These are phyloP conservation scores for Paramecium octaurelia DNA, from an alignment of 73 alveolate species.

Conservation along the genomic window DNA sequence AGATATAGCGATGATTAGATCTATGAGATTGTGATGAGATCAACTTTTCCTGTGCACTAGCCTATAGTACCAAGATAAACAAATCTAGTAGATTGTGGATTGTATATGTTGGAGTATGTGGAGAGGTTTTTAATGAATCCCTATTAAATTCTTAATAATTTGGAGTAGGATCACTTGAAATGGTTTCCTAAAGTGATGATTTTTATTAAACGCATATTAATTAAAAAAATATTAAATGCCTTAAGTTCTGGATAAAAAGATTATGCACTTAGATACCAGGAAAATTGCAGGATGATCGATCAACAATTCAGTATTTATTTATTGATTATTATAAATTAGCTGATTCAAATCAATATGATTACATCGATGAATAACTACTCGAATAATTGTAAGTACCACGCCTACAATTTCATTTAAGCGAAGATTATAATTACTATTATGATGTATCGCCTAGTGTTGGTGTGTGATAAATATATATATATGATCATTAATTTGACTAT, in stretches of 20 bases:
- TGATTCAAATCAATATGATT: not conserved
- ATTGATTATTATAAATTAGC: not conserved
- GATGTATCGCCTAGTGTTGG: not conserved
- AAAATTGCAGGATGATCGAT: not conserved
- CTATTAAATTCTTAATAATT: not conserved
- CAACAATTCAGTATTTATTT: not conserved
- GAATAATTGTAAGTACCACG: constrained; percentile 14
- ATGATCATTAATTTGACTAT: not conserved
- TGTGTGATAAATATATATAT: not conserved
- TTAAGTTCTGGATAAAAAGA: constrained; percentile 25
- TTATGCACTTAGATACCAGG: not conserved
- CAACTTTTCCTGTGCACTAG: not conserved
- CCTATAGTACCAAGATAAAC: constrained; percentile 57
- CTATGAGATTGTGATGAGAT: not conserved
- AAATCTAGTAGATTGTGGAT: constrained; percentile 62
- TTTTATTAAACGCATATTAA: constrained; percentile 24
- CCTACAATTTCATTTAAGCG: not conserved
- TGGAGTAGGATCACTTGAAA: constrained; percentile 22
- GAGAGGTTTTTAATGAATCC: constrained; percentile 57
- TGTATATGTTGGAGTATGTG: constrained; percentile 55
- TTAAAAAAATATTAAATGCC: constrained; percentile 7
- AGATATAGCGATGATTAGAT: not conserved
- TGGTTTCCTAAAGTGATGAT: constrained; percentile 53
- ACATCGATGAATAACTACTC: not conserved
- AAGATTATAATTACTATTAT: constrained; percentile 39